Conservation (phyloP, 805 yeast species). For the Clavispora asparagi region DNA sequence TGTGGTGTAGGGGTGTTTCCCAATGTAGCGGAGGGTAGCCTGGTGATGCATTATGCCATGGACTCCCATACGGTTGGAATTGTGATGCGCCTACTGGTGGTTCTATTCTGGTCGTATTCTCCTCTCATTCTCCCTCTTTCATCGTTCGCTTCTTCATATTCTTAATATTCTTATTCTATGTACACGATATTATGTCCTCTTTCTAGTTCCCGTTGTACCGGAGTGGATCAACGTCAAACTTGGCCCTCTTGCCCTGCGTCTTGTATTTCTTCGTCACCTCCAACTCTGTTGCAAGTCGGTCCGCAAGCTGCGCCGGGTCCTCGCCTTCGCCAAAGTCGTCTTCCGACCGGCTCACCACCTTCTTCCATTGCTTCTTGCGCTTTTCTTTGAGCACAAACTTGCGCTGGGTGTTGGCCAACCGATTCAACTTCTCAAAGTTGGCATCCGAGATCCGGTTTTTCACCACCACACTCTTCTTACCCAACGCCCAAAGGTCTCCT, state of each 20-base stretch:
- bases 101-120: no score
- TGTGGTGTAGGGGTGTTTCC: background rate
- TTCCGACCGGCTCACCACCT: conserved; percentile 10
- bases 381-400: conserved; percentile 25
- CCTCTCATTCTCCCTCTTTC: no score
- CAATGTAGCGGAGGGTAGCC: no score
- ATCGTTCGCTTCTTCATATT: no score
- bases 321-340: conserved; percentile 13
- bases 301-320: conserved; percentile 12
- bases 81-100: no score
- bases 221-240: conserved; percentile 18
- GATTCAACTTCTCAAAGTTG: conserved; percentile 28
- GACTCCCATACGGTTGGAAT: no score
- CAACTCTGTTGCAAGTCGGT: conserved; percentile 20
- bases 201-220: conserved; percentile 12
- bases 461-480: conserved; percentile 29
- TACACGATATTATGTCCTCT: background rate
- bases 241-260: conserved; percentile 25
- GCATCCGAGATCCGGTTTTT: conserved; percentile 27
- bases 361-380: conserved; percentile 14
- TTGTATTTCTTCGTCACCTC: conserved; percentile 30
- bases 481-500: conserved; percentile 82
- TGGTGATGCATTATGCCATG: no score
- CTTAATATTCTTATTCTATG: background rate
- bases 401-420: conserved; percentile 31